Evolutionary conservation across 495 filamentous ascomycete species (phyloP).

Genomic region (Trypethelium eluteriae): DNA sequence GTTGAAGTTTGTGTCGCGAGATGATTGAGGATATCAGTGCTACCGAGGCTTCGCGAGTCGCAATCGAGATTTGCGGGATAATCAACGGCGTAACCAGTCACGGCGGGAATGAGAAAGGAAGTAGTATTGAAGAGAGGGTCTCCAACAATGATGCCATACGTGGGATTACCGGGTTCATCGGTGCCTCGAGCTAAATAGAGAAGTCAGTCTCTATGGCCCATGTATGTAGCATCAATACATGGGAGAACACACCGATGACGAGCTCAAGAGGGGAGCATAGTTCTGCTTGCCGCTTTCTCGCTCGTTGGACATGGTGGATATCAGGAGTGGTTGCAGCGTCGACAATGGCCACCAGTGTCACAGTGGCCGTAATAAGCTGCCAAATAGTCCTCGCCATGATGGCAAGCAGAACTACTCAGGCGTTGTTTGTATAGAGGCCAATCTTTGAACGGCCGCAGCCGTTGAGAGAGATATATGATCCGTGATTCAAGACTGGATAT

Average conservation of each 20-base stretch:
- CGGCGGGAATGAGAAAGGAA: slow-evolving; percentile 1
- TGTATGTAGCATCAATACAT: neutral
- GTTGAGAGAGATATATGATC: neutral
- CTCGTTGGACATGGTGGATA: neutral
- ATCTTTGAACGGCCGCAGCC: neutral
- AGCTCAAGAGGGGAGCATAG: slow-evolving; percentile 15
- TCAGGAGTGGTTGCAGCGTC: neutral
- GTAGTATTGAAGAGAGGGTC: slow-evolving; percentile 6
- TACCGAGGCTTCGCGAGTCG: neutral
- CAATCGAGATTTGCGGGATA: slow-evolving; percentile 10
- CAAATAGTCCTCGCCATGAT: neutral
- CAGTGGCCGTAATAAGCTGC: neutral
- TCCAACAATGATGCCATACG: slow-evolving; percentile 13
- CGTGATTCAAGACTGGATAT: neutral
- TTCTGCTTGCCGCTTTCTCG: slow-evolving; percentile 5
- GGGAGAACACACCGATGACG: slow-evolving; percentile 8
- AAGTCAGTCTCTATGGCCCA: neutral
- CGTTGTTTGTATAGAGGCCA: neutral
- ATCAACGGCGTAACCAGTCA: slow-evolving; percentile 11
- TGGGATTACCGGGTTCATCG: neutral
- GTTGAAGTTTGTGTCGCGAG: slow-evolving; percentile 10
- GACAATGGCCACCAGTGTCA: slow-evolving; percentile 11
- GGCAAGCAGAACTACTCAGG: neutral
- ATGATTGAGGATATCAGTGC: neutral
- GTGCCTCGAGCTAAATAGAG: neutral